These are phyloP conservation scores for Vigna nakashimae DNA, from an alignment of 306 rosid species.

Conservation along the genomic window DNA sequence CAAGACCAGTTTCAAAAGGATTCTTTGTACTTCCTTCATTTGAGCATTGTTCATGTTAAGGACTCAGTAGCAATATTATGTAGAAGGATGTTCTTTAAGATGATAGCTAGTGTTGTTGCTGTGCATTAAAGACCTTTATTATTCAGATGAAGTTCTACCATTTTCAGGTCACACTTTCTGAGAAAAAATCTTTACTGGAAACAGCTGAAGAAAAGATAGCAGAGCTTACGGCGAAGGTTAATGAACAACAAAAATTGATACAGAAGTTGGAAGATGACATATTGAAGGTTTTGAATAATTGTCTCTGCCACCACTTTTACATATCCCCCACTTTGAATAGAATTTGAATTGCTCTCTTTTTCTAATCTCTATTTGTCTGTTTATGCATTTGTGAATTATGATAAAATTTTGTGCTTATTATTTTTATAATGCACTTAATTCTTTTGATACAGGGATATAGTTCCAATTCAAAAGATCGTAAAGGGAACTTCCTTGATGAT, in stretches of 20 bases:
- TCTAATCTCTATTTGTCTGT: not conserved
- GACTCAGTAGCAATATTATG: slow-evolving; percentile 14
- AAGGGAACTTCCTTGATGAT: slow-evolving; percentile 77
- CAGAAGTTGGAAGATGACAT: slow-evolving; percentile 99
- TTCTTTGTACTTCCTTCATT: slow-evolving; percentile 23
- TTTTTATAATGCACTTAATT: slow-evolving; percentile 31
- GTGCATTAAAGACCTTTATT: slow-evolving; percentile 33
- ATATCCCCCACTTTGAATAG: slow-evolving; percentile 33
- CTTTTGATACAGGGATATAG: slow-evolving; percentile 73
- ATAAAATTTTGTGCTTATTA: slow-evolving; percentile 31
- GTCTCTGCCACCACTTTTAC: slow-evolving; percentile 22
- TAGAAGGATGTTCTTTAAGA: slow-evolving; percentile 7
- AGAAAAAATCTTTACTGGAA: slow-evolving; percentile 73
- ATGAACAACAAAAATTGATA: slow-evolving; percentile 83
- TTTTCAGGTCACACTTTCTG: slow-evolving; percentile 80
- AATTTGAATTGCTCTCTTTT: slow-evolving; percentile 12
- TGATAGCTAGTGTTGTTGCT: slow-evolving; percentile 25
- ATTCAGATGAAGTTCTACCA: slow-evolving; percentile 39
- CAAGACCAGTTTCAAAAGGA: slow-evolving; percentile 14
- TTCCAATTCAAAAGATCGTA: slow-evolving; percentile 90
- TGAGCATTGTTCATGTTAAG: slow-evolving; percentile 28
- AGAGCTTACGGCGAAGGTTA: slow-evolving; percentile 70
- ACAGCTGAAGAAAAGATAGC: slow-evolving; percentile 74
- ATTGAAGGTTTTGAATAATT: slow-evolving; percentile 67
- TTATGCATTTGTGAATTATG: slow-evolving; percentile 8